A percentile compares a stretch with the other conserved stretches of the same genome.
phyloP scores from a whole-genome alignment of 495 filamentous ascomycete species.

The Lasiosphaeria hispida region DNA sequence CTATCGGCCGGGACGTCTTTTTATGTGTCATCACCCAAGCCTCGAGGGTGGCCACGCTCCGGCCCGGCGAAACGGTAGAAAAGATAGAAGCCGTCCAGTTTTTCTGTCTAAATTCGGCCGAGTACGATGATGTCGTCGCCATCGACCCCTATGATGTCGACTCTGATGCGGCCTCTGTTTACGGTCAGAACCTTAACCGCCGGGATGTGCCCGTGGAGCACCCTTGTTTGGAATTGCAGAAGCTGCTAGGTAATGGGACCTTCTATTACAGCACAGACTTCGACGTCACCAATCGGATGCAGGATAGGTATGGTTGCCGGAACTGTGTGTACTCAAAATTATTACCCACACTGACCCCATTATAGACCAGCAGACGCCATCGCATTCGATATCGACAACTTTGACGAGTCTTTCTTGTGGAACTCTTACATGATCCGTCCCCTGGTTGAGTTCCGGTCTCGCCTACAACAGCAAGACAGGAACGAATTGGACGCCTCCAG shows the following conservation, averaged over 20 bases:
- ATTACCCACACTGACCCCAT: slow-evolving; percentile 18
- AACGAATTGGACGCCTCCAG: slow-evolving; percentile 75
- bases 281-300: slow-evolving; percentile 88
- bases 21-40: slow-evolving; percentile 84
- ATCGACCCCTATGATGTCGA: slow-evolving; percentile 51
- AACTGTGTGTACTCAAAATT: not conserved
- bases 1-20: slow-evolving; percentile 81
- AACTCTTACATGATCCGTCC: slow-evolving; percentile 97
- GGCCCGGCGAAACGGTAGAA: slow-evolving; percentile 84
- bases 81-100: slow-evolving; percentile 87
- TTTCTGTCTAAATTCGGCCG: slow-evolving; percentile 80
- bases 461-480: slow-evolving; percentile 69
- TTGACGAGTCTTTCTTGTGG: slow-evolving; percentile 91
- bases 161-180: slow-evolving; percentile 48
- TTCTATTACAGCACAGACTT: slow-evolving; percentile 99
- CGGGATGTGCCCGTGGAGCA: slow-evolving; percentile 72
- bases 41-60: slow-evolving; percentile 71
- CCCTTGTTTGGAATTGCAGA: slow-evolving; percentile 84
- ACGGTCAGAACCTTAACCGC: slow-evolving; percentile 57
- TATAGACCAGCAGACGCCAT: slow-evolving; percentile 50
- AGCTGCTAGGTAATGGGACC: slow-evolving; percentile 87
- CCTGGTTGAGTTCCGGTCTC: slow-evolving; percentile 80
- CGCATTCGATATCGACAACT: slow-evolving; percentile 74
- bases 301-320: slow-evolving; percentile 67
- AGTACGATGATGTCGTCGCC: slow-evolving; percentile 75